These are phyloP conservation scores for Botryosphaeria dothidea DNA, from an alignment of 2,329 filamentous ascomycete species.

Conservation along the genomic window DNA sequence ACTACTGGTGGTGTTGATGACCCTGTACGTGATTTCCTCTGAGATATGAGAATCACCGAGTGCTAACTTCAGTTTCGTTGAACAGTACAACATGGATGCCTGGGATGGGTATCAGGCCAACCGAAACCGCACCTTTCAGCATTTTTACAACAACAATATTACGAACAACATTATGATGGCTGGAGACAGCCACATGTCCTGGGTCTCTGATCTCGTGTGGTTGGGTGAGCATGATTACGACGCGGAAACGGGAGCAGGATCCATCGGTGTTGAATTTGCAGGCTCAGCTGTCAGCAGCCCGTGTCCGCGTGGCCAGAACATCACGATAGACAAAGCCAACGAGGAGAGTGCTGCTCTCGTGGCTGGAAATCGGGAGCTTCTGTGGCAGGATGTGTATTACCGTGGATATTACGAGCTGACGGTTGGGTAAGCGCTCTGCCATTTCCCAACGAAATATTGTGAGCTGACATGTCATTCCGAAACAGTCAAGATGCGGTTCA, in stretches of 20 bases:
- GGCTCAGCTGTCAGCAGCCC: slow-evolving; percentile 67
- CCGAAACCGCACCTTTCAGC: slow-evolving; percentile 68
- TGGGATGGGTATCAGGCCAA: slow-evolving; percentile 71
- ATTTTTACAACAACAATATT: slow-evolving; percentile 68
- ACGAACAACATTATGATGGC: slow-evolving; percentile 72
- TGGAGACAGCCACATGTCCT: slow-evolving; percentile 69
- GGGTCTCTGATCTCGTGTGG: slow-evolving; percentile 52
- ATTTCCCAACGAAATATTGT: slow-evolving; percentile 31
- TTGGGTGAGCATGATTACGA: slow-evolving; percentile 44
- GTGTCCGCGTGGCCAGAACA: slow-evolving; percentile 60
- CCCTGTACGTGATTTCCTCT: slow-evolving; percentile 24
- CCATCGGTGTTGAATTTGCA: slow-evolving; percentile 55
- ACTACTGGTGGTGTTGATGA: slow-evolving; percentile 45
- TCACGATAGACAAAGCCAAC: slow-evolving; percentile 55
- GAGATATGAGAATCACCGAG: slow-evolving; percentile 22
- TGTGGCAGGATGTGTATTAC: slow-evolving; percentile 75
- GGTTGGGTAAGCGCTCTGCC: background rate
- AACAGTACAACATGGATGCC: slow-evolving; percentile 54
- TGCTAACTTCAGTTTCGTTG: background rate
- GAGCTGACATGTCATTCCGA: background rate
- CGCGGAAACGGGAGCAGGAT: slow-evolving; percentile 39
- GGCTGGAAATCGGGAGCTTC: slow-evolving; percentile 61
- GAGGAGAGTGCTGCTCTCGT: slow-evolving; percentile 35
- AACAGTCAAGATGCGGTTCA: slow-evolving; percentile 49
- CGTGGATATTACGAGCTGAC: slow-evolving; percentile 71